phyloP scores from a whole-genome alignment of 2,329 filamentous ascomycete species.

The Aureobasidium mangrovei region DNA sequence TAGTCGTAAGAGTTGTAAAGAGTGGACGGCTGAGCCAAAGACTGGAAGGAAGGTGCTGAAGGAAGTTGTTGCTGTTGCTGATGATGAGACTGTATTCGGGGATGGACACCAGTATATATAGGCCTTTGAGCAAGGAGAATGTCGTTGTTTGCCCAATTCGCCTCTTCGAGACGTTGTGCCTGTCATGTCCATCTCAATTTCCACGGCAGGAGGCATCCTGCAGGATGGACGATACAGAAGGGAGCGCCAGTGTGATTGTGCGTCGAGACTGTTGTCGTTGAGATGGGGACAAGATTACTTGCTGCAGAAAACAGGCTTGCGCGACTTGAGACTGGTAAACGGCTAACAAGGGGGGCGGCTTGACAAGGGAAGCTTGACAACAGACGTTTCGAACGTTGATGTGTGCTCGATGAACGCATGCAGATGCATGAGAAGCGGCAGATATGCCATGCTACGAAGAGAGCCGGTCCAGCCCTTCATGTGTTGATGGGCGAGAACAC shows the following conservation, averaged over 20 bases:
- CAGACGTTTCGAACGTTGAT: slow-evolving; percentile 9
- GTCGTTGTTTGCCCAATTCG: slow-evolving; percentile 3
- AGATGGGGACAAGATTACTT: slow-evolving; percentile 11
- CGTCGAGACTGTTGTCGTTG: slow-evolving; percentile 12
- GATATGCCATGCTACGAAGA: neutral
- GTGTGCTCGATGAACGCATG: slow-evolving; percentile 4
- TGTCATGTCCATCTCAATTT: slow-evolving; percentile 7
- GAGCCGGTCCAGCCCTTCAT: neutral
- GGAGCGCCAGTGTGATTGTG: slow-evolving; percentile 9
- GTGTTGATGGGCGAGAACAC: neutral
- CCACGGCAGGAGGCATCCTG: neutral
- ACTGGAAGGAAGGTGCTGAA: slow-evolving; percentile 6
- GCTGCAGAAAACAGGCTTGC: neutral
- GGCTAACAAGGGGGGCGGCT: slow-evolving; percentile 4
- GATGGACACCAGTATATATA: slow-evolving; percentile 8
- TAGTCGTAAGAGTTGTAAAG: slow-evolving; percentile 10
- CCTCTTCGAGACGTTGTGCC: slow-evolving; percentile 3
- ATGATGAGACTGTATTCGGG: slow-evolving; percentile 8
- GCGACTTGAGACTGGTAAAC: neutral
- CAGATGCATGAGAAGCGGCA: neutral
- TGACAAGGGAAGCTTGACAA: slow-evolving; percentile 2
- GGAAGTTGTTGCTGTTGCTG: slow-evolving; percentile 12
- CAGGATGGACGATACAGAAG: neutral
- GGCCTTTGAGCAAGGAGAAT: neutral
- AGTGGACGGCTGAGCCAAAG: slow-evolving; percentile 15